Evolutionary conservation across 306 rosid species (phyloP).

Genomic region (Canavalia gladiata): DNA sequence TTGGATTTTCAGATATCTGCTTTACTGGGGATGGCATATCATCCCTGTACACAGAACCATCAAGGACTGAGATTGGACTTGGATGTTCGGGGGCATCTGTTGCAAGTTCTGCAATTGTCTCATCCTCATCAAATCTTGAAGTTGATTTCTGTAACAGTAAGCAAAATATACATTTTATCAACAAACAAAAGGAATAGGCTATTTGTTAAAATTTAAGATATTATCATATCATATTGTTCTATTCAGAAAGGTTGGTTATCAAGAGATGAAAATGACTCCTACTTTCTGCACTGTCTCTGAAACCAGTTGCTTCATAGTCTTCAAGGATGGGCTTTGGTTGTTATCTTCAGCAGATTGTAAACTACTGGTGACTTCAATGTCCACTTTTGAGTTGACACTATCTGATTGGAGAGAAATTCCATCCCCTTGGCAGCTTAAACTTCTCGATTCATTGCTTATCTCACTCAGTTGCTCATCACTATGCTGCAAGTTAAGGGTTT

Average conservation of each 20-base stretch:
- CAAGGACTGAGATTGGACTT: constrained; percentile 89
- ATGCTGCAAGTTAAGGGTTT: constrained; percentile 54
- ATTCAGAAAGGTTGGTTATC: constrained; percentile 28
- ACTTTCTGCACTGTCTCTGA: constrained; percentile 69
- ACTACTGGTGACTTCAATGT: constrained; percentile 66
- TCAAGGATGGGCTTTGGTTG: constrained; percentile 60
- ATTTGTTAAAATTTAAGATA: background rate
- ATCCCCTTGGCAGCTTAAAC: constrained; percentile 71
- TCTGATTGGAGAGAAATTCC: constrained; percentile 64
- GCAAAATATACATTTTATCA: constrained; percentile 38
- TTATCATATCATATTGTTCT: background rate
- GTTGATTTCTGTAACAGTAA: constrained; percentile 63
- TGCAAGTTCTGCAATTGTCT: constrained; percentile 63
- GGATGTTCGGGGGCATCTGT: constrained; percentile 69
- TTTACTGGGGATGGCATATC: constrained; percentile 67
- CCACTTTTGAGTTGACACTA: constrained; percentile 52
- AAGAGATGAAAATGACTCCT: constrained; percentile 48
- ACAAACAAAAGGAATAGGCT: constrained; percentile 24
- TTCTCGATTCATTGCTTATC: constrained; percentile 69
- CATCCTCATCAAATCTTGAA: constrained; percentile 63
- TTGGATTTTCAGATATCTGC: constrained; percentile 59
- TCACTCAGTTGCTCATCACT: constrained; percentile 75
- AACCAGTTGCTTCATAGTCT: constrained; percentile 55
- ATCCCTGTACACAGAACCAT: constrained; percentile 69
- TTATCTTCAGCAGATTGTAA: constrained; percentile 54